Percentiles rank a stretch among this genome's conserved stretches.
These are phyloP conservation scores for Moesziomyces aphidis DNA, from an alignment of 1,284 basidiomycete species.

Conservation along the genomic window DNA sequence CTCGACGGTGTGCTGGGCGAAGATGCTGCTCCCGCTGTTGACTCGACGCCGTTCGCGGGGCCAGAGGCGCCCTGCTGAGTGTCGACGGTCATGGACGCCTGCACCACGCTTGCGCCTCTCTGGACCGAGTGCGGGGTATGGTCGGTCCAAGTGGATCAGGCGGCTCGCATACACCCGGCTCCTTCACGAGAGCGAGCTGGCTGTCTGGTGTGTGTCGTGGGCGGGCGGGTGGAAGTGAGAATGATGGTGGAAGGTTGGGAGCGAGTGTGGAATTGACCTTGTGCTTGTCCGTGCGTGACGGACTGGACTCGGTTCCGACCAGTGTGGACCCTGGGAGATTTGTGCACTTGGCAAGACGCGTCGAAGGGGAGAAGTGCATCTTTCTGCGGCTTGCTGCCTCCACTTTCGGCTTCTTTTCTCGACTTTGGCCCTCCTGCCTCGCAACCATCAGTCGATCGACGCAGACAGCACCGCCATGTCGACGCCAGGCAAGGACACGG, in stretches of 20 bases:
- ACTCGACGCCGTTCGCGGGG: background rate
- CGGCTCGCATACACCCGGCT: too few species aligned
- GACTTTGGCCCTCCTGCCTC: background rate
- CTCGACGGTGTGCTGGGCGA: conserved; percentile 9
- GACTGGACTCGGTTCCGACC: conserved; percentile 20
- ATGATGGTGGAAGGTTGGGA: background rate
- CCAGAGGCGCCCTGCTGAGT: conserved; percentile 4
- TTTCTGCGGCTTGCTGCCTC: conserved; percentile 1
- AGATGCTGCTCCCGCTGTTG: background rate
- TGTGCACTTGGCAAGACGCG: too few species aligned
- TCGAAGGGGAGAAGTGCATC: too few species aligned
- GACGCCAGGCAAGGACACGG: conserved; percentile 35
- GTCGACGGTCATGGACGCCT: conserved; percentile 5
- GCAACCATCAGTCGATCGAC: background rate
- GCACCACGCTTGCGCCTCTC: background rate
- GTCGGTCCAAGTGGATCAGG: background rate
- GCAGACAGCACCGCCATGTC: conserved; percentile 22
- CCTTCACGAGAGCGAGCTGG: background rate
- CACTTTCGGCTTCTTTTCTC: background rate
- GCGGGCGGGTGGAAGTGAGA: conserved; percentile 1
- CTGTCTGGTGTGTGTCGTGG: background rate
- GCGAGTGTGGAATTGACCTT: too few species aligned
- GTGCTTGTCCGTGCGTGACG: conserved; percentile 24
- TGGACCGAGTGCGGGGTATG: background rate
- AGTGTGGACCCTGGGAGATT: conserved; percentile 24